A percentile compares a stretch with the other conserved stretches of the same genome.
Conservation (phyloP, 2,329 filamentous ascomycete genomes). For the Rhinocladiella similis region DNA sequence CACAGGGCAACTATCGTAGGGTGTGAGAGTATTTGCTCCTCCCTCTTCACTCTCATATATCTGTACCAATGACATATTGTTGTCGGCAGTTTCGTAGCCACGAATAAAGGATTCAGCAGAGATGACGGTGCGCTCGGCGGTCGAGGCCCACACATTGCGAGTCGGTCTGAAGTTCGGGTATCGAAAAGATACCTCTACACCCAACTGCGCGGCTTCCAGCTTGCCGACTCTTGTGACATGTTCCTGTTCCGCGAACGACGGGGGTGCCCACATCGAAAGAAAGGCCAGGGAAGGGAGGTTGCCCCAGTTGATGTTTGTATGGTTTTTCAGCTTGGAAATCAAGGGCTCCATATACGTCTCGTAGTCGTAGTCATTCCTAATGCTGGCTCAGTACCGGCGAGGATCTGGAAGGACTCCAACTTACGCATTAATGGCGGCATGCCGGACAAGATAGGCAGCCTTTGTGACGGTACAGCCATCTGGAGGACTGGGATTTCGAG, state of each 20-base stretch:
- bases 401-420: not conserved
- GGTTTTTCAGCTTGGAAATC: conserved; percentile 59
- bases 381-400: not conserved
- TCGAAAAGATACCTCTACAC: conserved; percentile 58
- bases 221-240: conserved; percentile 63
- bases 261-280: conserved; percentile 57
- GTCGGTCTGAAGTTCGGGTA: conserved; percentile 58
- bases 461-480: conserved; percentile 53
- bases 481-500: conserved; percentile 45
- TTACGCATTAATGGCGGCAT: conserved; percentile 58
- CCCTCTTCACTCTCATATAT: conserved; percentile 58
- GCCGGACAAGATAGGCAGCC: conserved; percentile 59
- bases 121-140: conserved; percentile 61
- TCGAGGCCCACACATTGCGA: conserved; percentile 61
- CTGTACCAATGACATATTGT: conserved; percentile 55
- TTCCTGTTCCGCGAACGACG: conserved; percentile 59
- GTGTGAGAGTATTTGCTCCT: conserved; percentile 63
- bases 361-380: conserved; percentile 56
- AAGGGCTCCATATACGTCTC: conserved; percentile 60
- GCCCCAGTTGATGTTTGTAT: conserved; percentile 57
- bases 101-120: conserved; percentile 60
- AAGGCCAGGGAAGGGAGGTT: conserved; percentile 58
- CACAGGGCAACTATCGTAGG: conserved; percentile 64
- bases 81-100: conserved; percentile 55
- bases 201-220: conserved; percentile 61